Evolutionary conservation across 352 stramenopile genomes (phyloP).

Genomic region (Phytophthora tentaculata): DNA sequence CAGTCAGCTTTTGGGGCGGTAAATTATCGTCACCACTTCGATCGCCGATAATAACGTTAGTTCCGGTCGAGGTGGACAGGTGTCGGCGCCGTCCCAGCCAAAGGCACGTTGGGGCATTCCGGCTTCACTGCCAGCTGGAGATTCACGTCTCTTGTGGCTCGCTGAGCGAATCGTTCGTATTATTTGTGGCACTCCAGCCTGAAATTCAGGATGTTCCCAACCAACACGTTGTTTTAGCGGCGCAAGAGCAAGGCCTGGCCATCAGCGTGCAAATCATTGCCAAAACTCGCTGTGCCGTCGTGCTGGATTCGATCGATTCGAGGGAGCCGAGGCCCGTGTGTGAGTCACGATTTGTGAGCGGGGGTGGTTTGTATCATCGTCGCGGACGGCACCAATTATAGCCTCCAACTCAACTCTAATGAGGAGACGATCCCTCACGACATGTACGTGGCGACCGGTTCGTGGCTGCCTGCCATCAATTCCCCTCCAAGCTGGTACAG

Average conservation of each 20-base stretch:
- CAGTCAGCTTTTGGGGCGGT: too few relatives aligned
- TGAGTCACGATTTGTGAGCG: not conserved
- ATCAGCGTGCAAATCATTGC: conserved; percentile 23
- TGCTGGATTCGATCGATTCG: conserved; percentile 6
- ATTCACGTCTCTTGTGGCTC: conserved; percentile 20
- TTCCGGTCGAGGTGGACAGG: not conserved
- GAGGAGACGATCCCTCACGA: conserved; percentile 3
- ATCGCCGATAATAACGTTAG: not conserved
- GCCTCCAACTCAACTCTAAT: too few relatives aligned
- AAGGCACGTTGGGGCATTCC: not conserved
- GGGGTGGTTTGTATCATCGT: not conserved
- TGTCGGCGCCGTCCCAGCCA: not conserved
- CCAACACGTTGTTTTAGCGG: conserved; percentile 16
- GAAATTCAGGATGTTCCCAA: not conserved
- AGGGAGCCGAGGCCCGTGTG: conserved; percentile 1
- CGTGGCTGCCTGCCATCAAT: not conserved
- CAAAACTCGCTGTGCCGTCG: not conserved
- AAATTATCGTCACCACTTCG: not conserved
- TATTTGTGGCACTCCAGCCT: not conserved
- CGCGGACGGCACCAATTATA: too few relatives aligned
- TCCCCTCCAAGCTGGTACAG: too few relatives aligned
- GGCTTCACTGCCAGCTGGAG: conserved; percentile 11
- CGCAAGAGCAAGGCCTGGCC: conserved; percentile 4
- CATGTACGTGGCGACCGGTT: conserved; percentile 6
- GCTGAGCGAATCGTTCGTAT: not conserved